Base-by-base conservation (phyloP, 345 rosid genomes). In the Aegle marmelos region DNA sequence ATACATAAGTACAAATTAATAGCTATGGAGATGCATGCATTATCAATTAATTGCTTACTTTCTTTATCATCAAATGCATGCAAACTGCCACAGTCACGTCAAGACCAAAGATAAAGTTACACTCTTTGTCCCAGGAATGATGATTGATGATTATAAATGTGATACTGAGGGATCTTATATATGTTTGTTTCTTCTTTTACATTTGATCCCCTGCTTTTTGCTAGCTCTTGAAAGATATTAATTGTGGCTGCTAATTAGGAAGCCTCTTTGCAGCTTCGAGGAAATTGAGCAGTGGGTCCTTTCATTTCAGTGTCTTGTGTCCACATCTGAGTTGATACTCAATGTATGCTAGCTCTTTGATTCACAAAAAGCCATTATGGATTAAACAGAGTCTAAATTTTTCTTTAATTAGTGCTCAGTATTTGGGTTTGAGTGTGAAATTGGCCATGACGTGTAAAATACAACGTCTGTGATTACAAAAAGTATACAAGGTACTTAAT, bases 231-330 rank as follows among this genome's bases (percentile, higher is more conserved):
- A n/a, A 22, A 24, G 1, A 28, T 70, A 19, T 28, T 68, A 11
- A 16, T 41, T 30, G 53, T n/a, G 30, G 6, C 34, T 57, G 65
- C 58, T 41, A 6, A 63, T 30, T 50, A 11, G 68, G 36, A 80
- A 70, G 50, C 56, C 68, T 77, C 83, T 34, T 11, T 22, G 83
- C 79, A 80, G 30, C 81, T 80, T 80, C 86, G 61, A 53, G 33
- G 83, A 80, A 83, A 77, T 53, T 77, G 31, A 31, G 74, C 41
- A 7, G 73, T 69, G 83, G 83, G 81, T 63, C 79, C 81, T 33
- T 60, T 45, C 21, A n/a, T 1, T 64, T 30, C 22, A 28, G 31
- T 0, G 30, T 59, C 24, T 37, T 37, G 6, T 17, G 45, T 30
- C 74, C 39, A 19, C 27, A 19, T 70, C 30, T 45, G 17, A 14